phyloP scores from a whole-genome alignment of 1,284 basidiomycete genomes.

The Sporisorium graminicola region DNA sequence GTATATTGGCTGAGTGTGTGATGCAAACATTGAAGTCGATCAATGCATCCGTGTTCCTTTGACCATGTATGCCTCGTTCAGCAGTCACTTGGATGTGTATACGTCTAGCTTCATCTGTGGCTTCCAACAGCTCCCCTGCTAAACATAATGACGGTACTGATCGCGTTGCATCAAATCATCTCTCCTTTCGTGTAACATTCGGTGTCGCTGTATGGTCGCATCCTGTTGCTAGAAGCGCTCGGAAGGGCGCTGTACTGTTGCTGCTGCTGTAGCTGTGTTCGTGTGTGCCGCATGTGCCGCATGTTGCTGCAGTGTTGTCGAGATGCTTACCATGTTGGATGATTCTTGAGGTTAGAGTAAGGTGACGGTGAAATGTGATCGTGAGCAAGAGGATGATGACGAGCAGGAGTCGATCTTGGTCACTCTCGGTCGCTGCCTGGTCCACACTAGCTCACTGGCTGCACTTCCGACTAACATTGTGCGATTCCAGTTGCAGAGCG shows the following conservation, averaged over 20 bases:
- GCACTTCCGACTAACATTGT: background rate
- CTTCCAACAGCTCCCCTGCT: background rate
- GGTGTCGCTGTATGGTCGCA: background rate
- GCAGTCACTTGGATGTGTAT: background rate
- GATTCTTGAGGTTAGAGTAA: slow-evolving; percentile 49
- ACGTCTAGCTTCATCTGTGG: background rate
- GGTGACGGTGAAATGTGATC: slow-evolving; percentile 52
- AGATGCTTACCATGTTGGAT: slow-evolving; percentile 52
- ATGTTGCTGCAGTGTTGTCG: slow-evolving; percentile 15
- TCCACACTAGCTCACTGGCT: slow-evolving; percentile 1
- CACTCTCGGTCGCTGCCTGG: slow-evolving; percentile 14
- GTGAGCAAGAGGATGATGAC: slow-evolving; percentile 40
- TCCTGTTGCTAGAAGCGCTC: slow-evolving; percentile 7
- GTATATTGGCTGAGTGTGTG: too few species aligned
- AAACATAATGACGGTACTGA: background rate
- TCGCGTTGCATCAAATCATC: background rate
- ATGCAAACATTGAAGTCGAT: too few species aligned
- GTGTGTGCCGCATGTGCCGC: slow-evolving; percentile 9
- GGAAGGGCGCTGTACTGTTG: slow-evolving; percentile 15
- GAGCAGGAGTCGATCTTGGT: slow-evolving; percentile 17
- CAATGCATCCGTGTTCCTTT: background rate
- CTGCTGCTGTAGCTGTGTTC: slow-evolving; percentile 24
- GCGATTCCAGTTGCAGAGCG: background rate
- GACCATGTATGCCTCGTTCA: background rate
- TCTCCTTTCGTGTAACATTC: too few species aligned